These are phyloP conservation scores for Diaporthe amygdali DNA, from an alignment of 2,329 filamentous ascomycete genomes.

Conservation along the genomic window DNA sequence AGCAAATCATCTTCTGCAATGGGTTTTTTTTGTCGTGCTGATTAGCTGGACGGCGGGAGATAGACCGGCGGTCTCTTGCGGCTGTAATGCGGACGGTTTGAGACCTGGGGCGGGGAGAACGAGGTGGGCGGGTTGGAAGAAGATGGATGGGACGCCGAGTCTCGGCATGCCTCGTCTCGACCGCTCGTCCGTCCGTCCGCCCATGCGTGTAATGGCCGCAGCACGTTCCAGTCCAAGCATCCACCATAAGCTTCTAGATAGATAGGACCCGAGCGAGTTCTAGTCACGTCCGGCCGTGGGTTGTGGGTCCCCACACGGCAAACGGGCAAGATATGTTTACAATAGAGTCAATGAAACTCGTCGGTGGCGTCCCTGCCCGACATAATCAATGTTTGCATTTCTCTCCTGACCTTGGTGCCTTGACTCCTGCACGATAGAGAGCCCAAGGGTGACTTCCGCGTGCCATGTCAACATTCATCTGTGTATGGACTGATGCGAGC, in stretches of 20 bases:
- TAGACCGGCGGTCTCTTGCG: background rate
- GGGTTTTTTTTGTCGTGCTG: background rate
- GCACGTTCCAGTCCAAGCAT: too few species aligned
- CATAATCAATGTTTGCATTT: background rate
- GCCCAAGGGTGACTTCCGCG: too few species aligned
- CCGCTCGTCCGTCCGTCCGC: background rate
- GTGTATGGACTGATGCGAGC: too few species aligned
- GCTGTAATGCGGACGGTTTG: too few species aligned
- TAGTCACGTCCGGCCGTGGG: too few species aligned
- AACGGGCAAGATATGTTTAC: background rate
- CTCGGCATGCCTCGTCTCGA: background rate
- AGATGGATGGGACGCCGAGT: background rate
- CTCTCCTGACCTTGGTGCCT: background rate
- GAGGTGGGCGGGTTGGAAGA: background rate
- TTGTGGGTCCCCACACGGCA: too few species aligned
- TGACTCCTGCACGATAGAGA: too few species aligned
- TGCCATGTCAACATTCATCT: too few species aligned
- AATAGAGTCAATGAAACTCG: background rate
- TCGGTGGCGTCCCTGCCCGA: background rate
- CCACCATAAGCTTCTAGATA: too few species aligned
- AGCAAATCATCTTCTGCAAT: background rate
- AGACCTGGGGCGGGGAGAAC: background rate
- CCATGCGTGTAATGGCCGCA: too few species aligned
- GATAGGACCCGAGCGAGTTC: too few species aligned
- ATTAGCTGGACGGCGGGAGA: background rate